These are phyloP conservation scores for Dovyalis caffra DNA, from an alignment of 345 rosid species.

Conservation along the genomic window DNA sequence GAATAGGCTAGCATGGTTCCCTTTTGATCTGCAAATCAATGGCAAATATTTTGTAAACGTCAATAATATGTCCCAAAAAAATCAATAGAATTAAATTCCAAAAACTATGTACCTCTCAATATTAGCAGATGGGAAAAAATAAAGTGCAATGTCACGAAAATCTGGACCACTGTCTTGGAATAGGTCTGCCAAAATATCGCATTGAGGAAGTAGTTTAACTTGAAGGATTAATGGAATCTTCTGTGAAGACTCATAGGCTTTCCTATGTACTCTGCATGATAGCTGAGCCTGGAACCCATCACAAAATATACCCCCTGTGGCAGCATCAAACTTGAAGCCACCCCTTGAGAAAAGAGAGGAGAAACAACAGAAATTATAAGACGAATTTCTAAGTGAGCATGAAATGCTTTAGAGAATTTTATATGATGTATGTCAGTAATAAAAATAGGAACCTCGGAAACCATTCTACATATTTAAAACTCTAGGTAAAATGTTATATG, in stretches of 20 bases:
- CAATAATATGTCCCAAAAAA: neutral
- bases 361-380: neutral
- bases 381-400: neutral
- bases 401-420: neutral
- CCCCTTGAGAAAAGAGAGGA: constrained; percentile 38
- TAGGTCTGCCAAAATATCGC: constrained; percentile 24
- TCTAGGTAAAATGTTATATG: neutral
- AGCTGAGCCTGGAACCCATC: constrained; percentile 52
- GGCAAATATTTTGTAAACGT: neutral
- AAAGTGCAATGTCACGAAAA: constrained; percentile 46
- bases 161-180: constrained; percentile 37
- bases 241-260: constrained; percentile 42
- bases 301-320: constrained; percentile 26
- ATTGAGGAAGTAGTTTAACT: constrained; percentile 45
- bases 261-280: constrained; percentile 36
- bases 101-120: constrained; percentile 42
- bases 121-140: constrained; percentile 47
- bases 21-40: constrained; percentile 30
- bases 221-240: constrained; percentile 46
- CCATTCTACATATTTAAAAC: neutral
- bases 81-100: neutral
- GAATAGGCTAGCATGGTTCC: constrained; percentile 28
- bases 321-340: constrained; percentile 39
- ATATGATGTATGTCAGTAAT: neutral
- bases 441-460: neutral